Conservation (phyloP, 2,329 filamentous ascomycete species). For the Escovopsis sp. region DNA sequence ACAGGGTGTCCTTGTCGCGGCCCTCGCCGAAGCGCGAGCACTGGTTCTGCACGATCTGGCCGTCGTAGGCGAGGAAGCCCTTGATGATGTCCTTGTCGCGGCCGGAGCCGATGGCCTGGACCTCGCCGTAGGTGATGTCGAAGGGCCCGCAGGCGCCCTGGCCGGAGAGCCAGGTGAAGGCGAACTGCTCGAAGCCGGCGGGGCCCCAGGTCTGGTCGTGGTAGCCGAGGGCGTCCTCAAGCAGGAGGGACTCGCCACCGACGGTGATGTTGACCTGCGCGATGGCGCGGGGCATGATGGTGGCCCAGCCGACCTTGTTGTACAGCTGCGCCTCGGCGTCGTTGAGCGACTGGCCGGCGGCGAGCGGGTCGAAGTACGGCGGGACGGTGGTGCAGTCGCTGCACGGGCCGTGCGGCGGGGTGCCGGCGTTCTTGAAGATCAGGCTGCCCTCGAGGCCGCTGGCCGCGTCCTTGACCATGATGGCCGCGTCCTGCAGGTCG, state of each 20-base stretch:
- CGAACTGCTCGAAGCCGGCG: neutral
- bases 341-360: neutral
- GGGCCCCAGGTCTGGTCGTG: conserved; percentile 1
- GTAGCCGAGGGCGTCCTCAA: neutral
- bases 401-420: neutral
- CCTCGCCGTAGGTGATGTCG: conserved; percentile 1
- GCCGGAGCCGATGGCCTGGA: neutral
- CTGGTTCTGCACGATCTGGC: neutral
- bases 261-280: neutral
- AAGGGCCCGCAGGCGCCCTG: neutral
- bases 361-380: neutral
- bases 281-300: neutral
- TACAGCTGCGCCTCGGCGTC: neutral
- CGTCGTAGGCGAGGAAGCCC: neutral
- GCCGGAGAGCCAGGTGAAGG: neutral
- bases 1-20: neutral
- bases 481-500: neutral
- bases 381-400: neutral
- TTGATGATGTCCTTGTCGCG: neutral
- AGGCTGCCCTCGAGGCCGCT: neutral
- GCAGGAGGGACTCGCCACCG: neutral
- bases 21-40: neutral
- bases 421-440: neutral
- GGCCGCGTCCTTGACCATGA: neutral
- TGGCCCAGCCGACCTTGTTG: neutral